Evolutionary conservation across 306 rosid species (phyloP).

Genomic region (Sicyos baderoa): DNA sequence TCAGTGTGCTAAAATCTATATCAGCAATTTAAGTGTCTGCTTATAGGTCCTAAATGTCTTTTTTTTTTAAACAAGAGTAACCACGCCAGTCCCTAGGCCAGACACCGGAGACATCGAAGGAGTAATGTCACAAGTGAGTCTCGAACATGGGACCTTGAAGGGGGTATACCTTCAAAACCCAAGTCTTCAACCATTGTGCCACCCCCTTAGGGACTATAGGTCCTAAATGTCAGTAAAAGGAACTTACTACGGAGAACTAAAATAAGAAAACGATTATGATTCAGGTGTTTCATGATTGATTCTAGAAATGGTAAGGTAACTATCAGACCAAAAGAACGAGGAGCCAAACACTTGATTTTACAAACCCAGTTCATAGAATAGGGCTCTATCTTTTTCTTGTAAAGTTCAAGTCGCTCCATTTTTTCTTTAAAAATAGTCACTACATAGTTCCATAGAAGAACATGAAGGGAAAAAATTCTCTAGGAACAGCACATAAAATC

Average conservation of each 20-base stretch:
- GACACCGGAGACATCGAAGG: no score
- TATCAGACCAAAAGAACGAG: neutral
- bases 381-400: neutral
- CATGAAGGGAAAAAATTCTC: neutral
- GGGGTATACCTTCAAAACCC: no score
- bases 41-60: no score
- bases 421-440: neutral
- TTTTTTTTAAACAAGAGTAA: no score
- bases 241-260: neutral
- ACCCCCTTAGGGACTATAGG: no score
- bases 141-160: no score
- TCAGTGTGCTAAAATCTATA: neutral
- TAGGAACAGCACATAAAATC: conserved; percentile 1
- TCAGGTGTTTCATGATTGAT: neutral
- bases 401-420: no score
- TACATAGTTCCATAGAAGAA: neutral
- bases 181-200: no score
- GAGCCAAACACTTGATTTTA: conserved; percentile 2
- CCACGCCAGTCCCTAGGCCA: no score
- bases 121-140: no score
- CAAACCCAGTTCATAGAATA: neutral
- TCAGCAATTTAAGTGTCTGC: neutral
- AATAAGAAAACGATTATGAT: neutral
- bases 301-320: neutral
- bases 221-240: neutral